Conservation (phyloP, 345 rosid genomes). For the Hypericum perforatum region DNA sequence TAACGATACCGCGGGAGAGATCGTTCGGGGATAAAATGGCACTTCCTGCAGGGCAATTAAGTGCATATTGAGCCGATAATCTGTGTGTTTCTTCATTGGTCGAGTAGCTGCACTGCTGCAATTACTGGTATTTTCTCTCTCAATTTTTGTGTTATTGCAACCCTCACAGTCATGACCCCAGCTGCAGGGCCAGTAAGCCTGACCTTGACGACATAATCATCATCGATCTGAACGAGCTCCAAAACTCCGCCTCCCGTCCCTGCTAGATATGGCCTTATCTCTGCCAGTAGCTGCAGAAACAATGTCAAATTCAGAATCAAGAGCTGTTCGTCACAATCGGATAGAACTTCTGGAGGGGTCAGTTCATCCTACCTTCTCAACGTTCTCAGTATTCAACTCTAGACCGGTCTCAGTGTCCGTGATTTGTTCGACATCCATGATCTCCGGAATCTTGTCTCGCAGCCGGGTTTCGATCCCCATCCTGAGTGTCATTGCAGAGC, state of each 20-base stretch:
- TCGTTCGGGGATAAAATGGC: too few species aligned
- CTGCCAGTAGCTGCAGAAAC: slow-evolving; percentile 55
- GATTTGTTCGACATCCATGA: slow-evolving; percentile 80
- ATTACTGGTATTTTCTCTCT: slow-evolving; percentile 76
- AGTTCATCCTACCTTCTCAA: slow-evolving; percentile 53
- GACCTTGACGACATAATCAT: slow-evolving; percentile 57
- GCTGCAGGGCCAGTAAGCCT: slow-evolving; percentile 86
- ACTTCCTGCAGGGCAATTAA: too few species aligned
- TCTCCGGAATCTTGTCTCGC: slow-evolving; percentile 83
- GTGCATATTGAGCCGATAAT: too few species aligned
- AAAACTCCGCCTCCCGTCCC: slow-evolving; percentile 88
- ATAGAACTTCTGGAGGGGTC: background rate
- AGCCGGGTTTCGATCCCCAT: slow-evolving; percentile 91
- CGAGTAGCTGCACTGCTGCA: slow-evolving; percentile 71
- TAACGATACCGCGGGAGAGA: too few species aligned
- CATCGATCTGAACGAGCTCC: slow-evolving; percentile 57
- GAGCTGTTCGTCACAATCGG: background rate
- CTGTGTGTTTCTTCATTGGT: slow-evolving; percentile 20
- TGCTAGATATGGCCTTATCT: slow-evolving; percentile 76
- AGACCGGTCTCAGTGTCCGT: slow-evolving; percentile 71
- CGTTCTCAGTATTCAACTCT: slow-evolving; percentile 62
- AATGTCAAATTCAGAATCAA: background rate
- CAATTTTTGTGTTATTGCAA: slow-evolving; percentile 79
- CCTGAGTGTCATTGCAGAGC: slow-evolving; percentile 87
- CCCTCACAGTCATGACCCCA: slow-evolving; percentile 81